These are phyloP conservation scores for Coniochaeta pulveracea DNA, from an alignment of 2,329 filamentous ascomycete species.

Conservation along the genomic window DNA sequence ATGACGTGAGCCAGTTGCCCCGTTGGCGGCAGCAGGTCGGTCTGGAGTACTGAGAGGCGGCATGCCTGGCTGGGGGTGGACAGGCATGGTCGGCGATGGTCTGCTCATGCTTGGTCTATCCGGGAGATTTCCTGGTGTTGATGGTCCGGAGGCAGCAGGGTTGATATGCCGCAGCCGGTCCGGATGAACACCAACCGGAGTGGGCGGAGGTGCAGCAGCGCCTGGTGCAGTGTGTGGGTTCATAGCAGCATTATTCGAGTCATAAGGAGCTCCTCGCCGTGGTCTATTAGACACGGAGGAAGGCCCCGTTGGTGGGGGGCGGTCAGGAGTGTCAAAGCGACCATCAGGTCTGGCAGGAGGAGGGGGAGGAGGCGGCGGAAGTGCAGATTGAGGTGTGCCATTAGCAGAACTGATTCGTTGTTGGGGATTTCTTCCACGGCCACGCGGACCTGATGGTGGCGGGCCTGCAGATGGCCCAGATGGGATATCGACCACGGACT, in stretches of 20 bases:
- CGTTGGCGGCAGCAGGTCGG: no score
- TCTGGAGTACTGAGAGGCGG: no score
- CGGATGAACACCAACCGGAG: conserved; percentile 20
- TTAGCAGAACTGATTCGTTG: conserved; percentile 19
- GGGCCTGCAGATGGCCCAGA: conserved; percentile 38
- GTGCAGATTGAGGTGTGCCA: conserved; percentile 8
- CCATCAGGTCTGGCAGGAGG: conserved; percentile 28
- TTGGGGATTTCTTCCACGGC: conserved; percentile 22
- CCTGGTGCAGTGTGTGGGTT: conserved; percentile 14
- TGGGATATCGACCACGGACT: conserved; percentile 33
- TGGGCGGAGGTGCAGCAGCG: conserved; percentile 9
- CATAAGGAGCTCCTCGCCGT: conserved; percentile 32
- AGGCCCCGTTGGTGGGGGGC: conserved; percentile 40
- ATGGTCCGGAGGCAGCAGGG: conserved; percentile 6
- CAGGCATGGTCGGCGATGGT: no score
- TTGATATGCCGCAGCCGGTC: conserved; percentile 30
- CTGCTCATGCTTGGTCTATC: neutral
- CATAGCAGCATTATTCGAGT: conserved; percentile 11
- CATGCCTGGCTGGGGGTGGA: no score
- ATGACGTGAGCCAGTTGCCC: no score
- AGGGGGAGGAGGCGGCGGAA: neutral
- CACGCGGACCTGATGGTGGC: conserved; percentile 35
- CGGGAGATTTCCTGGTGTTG: conserved; percentile 9
- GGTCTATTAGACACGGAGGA: conserved; percentile 36
- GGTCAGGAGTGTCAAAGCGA: conserved; percentile 36